Conservation (phyloP, 192 early-diverging fungal genomes). For the Coemansia sp. region DNA sequence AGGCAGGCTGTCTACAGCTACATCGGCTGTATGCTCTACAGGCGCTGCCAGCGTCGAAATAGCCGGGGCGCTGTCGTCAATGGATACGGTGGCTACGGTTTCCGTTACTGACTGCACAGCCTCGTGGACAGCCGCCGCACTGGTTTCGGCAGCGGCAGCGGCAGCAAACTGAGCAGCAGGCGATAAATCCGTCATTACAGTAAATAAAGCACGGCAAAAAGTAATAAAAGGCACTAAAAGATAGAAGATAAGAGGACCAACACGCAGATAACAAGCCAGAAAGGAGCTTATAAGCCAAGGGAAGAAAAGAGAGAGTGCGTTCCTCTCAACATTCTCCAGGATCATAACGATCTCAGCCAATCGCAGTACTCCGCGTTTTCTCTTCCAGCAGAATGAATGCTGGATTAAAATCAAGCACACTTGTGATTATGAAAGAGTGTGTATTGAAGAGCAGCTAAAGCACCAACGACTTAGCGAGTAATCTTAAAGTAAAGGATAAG, state of each 20-base stretch:
- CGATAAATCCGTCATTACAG: conserved; percentile 18
- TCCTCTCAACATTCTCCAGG: no score
- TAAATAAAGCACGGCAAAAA: conserved; percentile 1
- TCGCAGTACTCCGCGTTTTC: conserved; percentile 4
- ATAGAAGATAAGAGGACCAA: conserved; percentile 14
- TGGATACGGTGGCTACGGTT: conserved; percentile 1
- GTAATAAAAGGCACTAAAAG: not conserved
- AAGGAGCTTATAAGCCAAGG: not conserved
- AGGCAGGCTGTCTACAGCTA: not conserved
- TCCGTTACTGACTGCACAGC: not conserved
- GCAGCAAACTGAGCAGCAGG: conserved; percentile 50
- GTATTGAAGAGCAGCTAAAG: not conserved
- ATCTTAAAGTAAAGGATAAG: conserved; percentile 82
- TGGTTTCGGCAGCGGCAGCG: conserved; percentile 32
- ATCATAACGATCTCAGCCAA: conserved; percentile 5
- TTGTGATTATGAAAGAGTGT: not conserved
- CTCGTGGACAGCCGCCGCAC: not conserved
- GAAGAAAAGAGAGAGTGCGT: no score
- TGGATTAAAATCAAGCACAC: no score
- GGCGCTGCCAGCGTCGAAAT: not conserved
- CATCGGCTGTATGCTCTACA: not conserved
- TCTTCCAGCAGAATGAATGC: no score
- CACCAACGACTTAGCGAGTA: conserved; percentile 27
- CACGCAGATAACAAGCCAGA: conserved; percentile 21
- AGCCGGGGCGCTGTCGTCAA: not conserved